A percentile compares a stretch with the other conserved stretches of the same genome.
Conservation (phyloP, 179 eudicot species). For the Beta macrorhiza region DNA sequence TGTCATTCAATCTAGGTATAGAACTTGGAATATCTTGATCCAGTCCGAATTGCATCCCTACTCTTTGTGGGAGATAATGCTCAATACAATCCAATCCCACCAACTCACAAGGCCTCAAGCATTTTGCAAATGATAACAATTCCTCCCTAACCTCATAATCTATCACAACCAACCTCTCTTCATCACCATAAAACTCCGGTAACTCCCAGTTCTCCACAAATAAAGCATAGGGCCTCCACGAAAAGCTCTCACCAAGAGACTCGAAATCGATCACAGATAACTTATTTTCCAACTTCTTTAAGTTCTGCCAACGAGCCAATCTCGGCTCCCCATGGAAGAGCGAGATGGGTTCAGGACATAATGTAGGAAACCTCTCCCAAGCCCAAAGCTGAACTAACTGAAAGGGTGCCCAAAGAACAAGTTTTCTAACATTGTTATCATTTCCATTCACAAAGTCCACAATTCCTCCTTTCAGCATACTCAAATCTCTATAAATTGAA, state of each 20-base stretch:
- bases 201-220: conserved; percentile 7
- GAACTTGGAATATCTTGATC: conserved; percentile 45
- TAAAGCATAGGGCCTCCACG: no score
- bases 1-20: not conserved
- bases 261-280: no score
- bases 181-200: conserved; percentile 22
- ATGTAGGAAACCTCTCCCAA: conserved; percentile 41
- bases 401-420: conserved; percentile 18
- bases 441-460: not conserved
- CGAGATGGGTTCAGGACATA: no score
- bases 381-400: conserved; percentile 41
- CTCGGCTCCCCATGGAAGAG: no score
- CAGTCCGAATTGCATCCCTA: conserved; percentile 47
- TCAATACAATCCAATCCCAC: conserved; percentile 35
- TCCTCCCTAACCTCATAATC: conserved; percentile 16
- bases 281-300: no score
- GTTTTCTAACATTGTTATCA: not conserved
- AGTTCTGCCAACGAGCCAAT: no score
- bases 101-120: conserved; percentile 30
- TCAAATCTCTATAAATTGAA: not conserved
- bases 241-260: no score
- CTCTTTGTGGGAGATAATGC: conserved; percentile 42
- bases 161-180: conserved; percentile 17
- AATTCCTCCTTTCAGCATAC: not conserved
- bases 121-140: conserved; percentile 28